phyloP scores from a whole-genome alignment of 441 rosid genomes.

The Erodium moschatum region DNA sequence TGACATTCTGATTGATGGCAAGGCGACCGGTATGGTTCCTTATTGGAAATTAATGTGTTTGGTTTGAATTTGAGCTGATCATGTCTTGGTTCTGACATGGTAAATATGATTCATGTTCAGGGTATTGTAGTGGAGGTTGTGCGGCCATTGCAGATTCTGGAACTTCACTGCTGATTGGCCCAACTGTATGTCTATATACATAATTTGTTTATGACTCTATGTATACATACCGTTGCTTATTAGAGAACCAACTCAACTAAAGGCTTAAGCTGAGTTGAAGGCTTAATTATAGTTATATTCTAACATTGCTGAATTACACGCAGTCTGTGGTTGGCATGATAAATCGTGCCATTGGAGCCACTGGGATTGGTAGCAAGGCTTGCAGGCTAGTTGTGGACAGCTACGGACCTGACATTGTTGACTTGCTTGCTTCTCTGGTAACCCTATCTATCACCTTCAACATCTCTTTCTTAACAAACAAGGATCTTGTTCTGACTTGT shows the following conservation, averaged over 20 bases:
- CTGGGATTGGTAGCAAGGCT: slow-evolving; percentile 51
- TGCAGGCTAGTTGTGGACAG: slow-evolving; percentile 60
- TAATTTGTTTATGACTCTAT: too few species aligned
- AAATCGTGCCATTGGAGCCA: slow-evolving; percentile 68
- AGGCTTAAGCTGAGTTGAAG: too few species aligned
- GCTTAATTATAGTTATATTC: too few species aligned
- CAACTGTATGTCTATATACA: slow-evolving; percentile 38
- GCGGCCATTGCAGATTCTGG: slow-evolving; percentile 76
- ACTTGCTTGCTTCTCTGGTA: slow-evolving; percentile 57
- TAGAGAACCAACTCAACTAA: too few species aligned
- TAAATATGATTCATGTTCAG: slow-evolving; percentile 21
- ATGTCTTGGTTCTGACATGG: too few species aligned
- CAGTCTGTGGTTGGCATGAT: slow-evolving; percentile 60
- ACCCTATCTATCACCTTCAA: too few species aligned
- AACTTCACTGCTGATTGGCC: slow-evolving; percentile 69
- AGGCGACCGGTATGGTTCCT: slow-evolving; percentile 63
- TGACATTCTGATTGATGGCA: slow-evolving; percentile 42
- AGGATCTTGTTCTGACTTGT: too few species aligned
- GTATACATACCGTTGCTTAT: too few species aligned
- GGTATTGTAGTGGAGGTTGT: slow-evolving; percentile 52
- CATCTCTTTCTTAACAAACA: too few species aligned
- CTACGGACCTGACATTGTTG: slow-evolving; percentile 62
- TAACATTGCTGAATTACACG: too few species aligned
- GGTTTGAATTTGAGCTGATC: too few species aligned
- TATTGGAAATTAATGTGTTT: too few species aligned